Evolutionary conservation across 1,284 basidiomycete species (phyloP).

Genomic region (Gomphus sp.): DNA sequence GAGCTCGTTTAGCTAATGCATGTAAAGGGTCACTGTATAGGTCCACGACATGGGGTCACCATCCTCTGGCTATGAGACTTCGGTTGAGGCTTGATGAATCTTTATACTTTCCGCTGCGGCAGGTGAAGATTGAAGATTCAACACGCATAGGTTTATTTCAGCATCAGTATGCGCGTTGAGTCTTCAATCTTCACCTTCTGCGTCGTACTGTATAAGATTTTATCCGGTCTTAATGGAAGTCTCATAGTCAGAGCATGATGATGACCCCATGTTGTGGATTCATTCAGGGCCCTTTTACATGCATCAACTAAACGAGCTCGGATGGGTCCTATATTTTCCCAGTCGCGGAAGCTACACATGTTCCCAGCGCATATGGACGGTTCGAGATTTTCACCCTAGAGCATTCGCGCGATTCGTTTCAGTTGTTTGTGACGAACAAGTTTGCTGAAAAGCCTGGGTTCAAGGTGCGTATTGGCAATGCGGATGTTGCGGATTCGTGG

Average conservation of each 20-base stretch:
- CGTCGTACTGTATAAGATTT: not conserved
- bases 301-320: conserved; percentile 1
- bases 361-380: conserved; percentile 3
- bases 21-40: not conserved
- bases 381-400: not conserved
- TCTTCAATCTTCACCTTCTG: not conserved
- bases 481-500: not conserved
- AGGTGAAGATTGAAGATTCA: not conserved
- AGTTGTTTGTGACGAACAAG: not conserved
- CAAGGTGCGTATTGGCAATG: conserved; percentile 10
- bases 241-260: not conserved
- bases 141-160: not conserved
- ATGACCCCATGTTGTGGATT: not conserved
- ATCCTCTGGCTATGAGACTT: not conserved
- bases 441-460: not conserved
- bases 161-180: not conserved
- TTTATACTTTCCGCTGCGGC: not conserved
- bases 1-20: conserved; percentile 1
- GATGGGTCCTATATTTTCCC: not conserved
- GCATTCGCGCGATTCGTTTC: conserved; percentile 3
- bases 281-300: not conserved
- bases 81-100: not conserved
- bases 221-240: not conserved
- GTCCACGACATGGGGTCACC: conserved; percentile 1
- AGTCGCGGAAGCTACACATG: not conserved